Evolutionary conservation across 1,284 basidiomycete species (phyloP), one percentile per base, ranked within the genome.

Genomic region (Waitea zeae): DNA sequence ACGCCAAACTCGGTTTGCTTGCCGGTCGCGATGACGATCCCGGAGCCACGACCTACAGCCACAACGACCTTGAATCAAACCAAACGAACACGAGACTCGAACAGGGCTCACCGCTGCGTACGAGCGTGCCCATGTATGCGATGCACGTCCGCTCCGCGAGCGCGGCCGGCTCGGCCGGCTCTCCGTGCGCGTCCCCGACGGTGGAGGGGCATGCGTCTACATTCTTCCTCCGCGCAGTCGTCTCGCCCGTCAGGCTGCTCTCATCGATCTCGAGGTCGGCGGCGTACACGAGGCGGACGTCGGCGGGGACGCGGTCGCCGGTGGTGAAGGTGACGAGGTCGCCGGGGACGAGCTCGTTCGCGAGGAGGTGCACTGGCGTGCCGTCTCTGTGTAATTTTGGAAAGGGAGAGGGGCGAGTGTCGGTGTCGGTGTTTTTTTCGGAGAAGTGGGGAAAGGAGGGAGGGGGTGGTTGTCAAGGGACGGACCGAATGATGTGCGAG

Each of bases 81-180:
- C n/a, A n/a, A 9, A 12, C 13, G 11, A 17, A 12, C 11, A 4
- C 11, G 13, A 33, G 7, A 20, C 13, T 12, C 6, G 35, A 18
- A 20, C 24, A 26, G 7, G 24, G 24, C 67, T 44, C 39, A 78
- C 83, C 92, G 49, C 78, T 89, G 41, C 88, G 68, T n/a, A 97
- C 90, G 24, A 97, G 56, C 1, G 92, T 97, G 3, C 93, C 93
- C 93, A 98, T 96, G 50, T 90, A 95, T 2, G 76, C 93, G 34
- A 96, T 78, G 51, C 88, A 93, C 12, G 67, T 70, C 43, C 93
- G 62, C 45, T 97, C 92, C 6, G 86, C 84, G 33, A 97, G 65
- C 4, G 80, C 73, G 31, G 20, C n/a, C 13, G 11, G 33, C 39
- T 5, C 39, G 30, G 15, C 39, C 30, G 33, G 22, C 32, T 28